Evolutionary conservation across 768 basidiomycete species (phyloP), one percentile per base, ranked within the genome.

Genomic region (Termitomyces eurrhizus): DNA sequence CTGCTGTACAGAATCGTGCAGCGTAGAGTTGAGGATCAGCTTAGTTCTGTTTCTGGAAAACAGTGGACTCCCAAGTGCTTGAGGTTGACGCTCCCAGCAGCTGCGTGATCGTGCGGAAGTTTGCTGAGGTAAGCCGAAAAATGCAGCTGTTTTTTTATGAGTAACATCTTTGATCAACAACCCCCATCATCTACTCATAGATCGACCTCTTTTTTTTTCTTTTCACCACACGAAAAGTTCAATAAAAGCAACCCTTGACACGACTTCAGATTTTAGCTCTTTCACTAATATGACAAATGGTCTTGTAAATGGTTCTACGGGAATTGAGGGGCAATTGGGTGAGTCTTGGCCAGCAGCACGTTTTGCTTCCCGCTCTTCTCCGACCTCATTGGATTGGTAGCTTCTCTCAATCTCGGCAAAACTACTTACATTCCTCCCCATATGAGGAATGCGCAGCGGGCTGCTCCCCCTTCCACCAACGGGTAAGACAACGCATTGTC

Each of bases 391-490:
- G 50, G 44, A 61, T 48, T 56, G 58, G 7, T 72, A 92, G 90
- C 86, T 72, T 82, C 87, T 80, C 87, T 92, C 72, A 83, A 86
- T 72, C 83, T 92, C 74, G 83, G 81, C 68, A 89, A 86, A 82
- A 83, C 88, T 70, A 83, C 92, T 63, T 94, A 94, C 80, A 90
- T 94, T 70, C 92, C 92, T 67, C 92, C 92, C 68, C 92, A 93
- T 72, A 74, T 92, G 82, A 90, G 92, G 82, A 83, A 80, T 76
- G 74, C 81, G 84, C 90, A 91, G 88, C 89, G 89, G 84, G 88
- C 89, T 83, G 85, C 86, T 74, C 83, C 88, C 67, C 82, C 86
- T 68, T 75, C 80, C 70, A 61, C 74, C 62, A 85, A 83, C 73
- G 87, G 82, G 89, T 90, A 72, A 58, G 80, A 52, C 56, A 37